Evolutionary conservation across 768 basidiomycete species (phyloP).

Genomic region (Polyporus arcularius): DNA sequence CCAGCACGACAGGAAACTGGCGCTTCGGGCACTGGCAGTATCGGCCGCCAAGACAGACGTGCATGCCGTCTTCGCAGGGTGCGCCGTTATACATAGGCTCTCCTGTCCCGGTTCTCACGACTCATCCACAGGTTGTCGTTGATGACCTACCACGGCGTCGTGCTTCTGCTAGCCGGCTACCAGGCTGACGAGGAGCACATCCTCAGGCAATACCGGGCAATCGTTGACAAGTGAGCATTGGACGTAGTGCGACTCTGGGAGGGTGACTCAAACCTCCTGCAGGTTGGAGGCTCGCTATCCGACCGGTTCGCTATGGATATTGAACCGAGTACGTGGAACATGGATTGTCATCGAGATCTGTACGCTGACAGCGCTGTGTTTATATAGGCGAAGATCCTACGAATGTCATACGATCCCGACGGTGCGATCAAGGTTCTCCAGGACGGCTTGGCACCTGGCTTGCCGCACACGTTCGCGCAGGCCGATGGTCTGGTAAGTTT

Average conservation of each 20-base stretch:
- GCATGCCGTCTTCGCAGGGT: conserved; percentile 80
- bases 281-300: conserved; percentile 49
- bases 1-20: conserved; percentile 68
- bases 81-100: conserved; percentile 24
- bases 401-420: conserved; percentile 68
- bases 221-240: conserved; percentile 59
- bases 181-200: conserved; percentile 73
- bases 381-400: conserved; percentile 68
- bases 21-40: conserved; percentile 67
- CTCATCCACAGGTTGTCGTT: conserved; percentile 54
- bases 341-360: not conserved
- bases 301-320: conserved; percentile 68
- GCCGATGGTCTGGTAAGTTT: conserved; percentile 66
- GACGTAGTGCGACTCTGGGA: not conserved
- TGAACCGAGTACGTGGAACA: conserved; percentile 55
- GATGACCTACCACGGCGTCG: conserved; percentile 78
- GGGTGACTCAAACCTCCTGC: not conserved
- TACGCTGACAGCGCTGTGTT: not conserved
- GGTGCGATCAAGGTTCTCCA: conserved; percentile 65
- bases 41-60: conserved; percentile 68
- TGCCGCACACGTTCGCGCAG: conserved; percentile 61
- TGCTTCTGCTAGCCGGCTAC: conserved; percentile 70
- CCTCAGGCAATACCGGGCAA: conserved; percentile 58
- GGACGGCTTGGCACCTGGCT: conserved; percentile 55
- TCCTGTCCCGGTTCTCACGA: not conserved